These are phyloP conservation scores for Elsinoe australis DNA, from an alignment of 2,329 filamentous ascomycete species.

Conservation along the genomic window DNA sequence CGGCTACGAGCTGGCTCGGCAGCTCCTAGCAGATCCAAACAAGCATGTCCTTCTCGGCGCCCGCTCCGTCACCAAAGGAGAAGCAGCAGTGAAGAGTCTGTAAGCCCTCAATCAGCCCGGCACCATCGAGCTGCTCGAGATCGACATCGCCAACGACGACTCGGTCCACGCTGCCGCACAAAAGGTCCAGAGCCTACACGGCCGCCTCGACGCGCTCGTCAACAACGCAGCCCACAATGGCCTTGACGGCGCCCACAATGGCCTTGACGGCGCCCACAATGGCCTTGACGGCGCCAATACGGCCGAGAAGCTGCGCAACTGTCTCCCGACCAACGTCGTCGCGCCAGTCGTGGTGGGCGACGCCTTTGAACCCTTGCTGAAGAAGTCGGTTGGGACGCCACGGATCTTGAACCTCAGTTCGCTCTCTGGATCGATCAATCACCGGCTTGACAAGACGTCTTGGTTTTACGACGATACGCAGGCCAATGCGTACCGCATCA, in stretches of 20 bases:
- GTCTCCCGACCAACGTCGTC: conserved; percentile 26
- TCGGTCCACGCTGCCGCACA: conserved; percentile 24
- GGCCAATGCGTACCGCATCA: conserved; percentile 33
- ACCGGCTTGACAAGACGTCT: conserved; percentile 27
- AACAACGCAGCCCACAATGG: conserved; percentile 34
- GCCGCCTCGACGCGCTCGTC: conserved; percentile 33
- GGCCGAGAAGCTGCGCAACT: conserved; percentile 25
- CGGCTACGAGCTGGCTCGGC: conserved; percentile 38
- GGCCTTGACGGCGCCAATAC: conserved; percentile 24
- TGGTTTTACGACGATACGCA: too few relatives aligned
- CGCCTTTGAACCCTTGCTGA: conserved; percentile 26
- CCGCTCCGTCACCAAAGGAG: conserved; percentile 35
- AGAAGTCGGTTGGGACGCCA: conserved; percentile 21
- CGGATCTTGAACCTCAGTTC: conserved; percentile 33
- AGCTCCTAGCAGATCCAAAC: conserved; percentile 30
- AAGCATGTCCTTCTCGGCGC: conserved; percentile 35
- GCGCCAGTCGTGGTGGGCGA: conserved; percentile 23
- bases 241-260: conserved; percentile 23
- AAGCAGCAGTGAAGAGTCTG: conserved; percentile 28
- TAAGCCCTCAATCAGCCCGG: conserved; percentile 21
- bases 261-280: conserved; percentile 23
- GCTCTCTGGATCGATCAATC: conserved; percentile 30
- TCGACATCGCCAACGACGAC: conserved; percentile 25
- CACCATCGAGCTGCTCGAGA: conserved; percentile 23
- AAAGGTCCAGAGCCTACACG: conserved; percentile 22